Evolutionary conservation across 495 filamentous ascomycete species (phyloP).

Genomic region (Acidomyces sp.): DNA sequence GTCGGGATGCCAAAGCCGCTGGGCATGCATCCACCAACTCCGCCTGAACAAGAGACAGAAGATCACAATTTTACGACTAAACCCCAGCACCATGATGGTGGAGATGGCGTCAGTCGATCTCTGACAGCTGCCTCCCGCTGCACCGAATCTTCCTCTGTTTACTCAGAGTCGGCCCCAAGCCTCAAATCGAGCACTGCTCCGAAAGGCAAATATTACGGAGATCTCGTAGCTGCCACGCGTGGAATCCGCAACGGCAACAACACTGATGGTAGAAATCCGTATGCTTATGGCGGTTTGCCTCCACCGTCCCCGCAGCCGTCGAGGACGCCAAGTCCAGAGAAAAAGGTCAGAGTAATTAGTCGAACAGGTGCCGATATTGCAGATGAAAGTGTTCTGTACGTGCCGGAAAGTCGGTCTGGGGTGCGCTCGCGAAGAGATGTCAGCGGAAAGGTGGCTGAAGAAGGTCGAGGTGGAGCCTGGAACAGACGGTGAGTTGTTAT

Average conservation of each 20-base stretch:
- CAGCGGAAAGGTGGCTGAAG: slow-evolving; percentile 75
- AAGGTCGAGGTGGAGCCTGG: slow-evolving; percentile 51
- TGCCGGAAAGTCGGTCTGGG: slow-evolving; percentile 34
- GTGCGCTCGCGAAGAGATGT: slow-evolving; percentile 48
- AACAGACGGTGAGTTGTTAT: too few relatives aligned
- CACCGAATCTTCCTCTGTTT: slow-evolving; percentile 1
- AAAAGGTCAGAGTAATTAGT: slow-evolving; percentile 18
- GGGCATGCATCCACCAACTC: slow-evolving; percentile 22
- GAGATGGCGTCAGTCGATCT: slow-evolving; percentile 8
- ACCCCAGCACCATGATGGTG: slow-evolving; percentile 4
- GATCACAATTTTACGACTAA: not conserved
- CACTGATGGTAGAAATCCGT: slow-evolving; percentile 5
- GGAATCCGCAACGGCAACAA: slow-evolving; percentile 16
- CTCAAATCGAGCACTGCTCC: slow-evolving; percentile 19
- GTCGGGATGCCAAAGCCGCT: slow-evolving; percentile 11
- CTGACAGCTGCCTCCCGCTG: slow-evolving; percentile 4
- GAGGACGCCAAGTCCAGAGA: slow-evolving; percentile 6
- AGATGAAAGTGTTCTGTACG: slow-evolving; percentile 36
- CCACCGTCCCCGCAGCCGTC: slow-evolving; percentile 2
- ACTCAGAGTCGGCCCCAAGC: slow-evolving; percentile 8
- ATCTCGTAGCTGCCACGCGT: slow-evolving; percentile 27
- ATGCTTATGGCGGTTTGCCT: not conserved
- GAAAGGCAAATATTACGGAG: slow-evolving; percentile 30
- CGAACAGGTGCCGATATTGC: slow-evolving; percentile 35
- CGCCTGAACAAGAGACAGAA: not conserved